Conservation (phyloP, 2,329 filamentous ascomycete species). For the Colletotrichum camelliae region DNA sequence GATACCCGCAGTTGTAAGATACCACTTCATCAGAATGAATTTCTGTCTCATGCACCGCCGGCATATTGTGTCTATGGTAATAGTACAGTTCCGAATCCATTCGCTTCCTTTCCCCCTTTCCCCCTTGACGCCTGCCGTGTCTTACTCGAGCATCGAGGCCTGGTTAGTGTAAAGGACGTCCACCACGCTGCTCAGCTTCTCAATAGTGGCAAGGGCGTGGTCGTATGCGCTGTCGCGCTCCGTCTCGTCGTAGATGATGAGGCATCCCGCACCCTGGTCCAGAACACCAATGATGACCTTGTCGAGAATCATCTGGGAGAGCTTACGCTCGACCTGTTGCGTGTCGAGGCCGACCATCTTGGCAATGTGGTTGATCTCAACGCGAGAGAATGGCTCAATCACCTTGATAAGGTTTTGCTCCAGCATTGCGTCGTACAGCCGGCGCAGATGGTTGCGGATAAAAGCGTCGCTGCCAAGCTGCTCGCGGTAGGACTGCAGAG, state of each 20-base stretch:
- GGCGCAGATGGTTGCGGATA: slow-evolving; percentile 94
- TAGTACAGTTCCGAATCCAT: slow-evolving; percentile 26
- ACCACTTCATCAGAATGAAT: slow-evolving; percentile 23
- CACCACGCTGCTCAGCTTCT: slow-evolving; percentile 96
- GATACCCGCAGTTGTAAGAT: slow-evolving; percentile 14
- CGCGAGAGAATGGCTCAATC: slow-evolving; percentile 96
- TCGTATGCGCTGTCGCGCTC: slow-evolving; percentile 94
- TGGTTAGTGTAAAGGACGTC: slow-evolving; percentile 98
- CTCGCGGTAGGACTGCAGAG: slow-evolving; percentile 87
- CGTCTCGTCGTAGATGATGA: slow-evolving; percentile 97
- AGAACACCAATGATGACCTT: slow-evolving; percentile 98
- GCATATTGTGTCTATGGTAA: slow-evolving; percentile 26
- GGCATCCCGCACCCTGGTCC: slow-evolving; percentile 95
- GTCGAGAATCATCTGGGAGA: slow-evolving; percentile 99
- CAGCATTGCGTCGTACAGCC: slow-evolving; percentile 96
- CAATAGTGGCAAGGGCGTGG: slow-evolving; percentile 90
- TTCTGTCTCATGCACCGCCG: slow-evolving; percentile 20
- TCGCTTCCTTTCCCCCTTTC: slow-evolving; percentile 4
- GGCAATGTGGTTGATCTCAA: slow-evolving; percentile 96
- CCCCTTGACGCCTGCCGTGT: slow-evolving; percentile 10
- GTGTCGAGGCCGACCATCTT: slow-evolving; percentile 98
- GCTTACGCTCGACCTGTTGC: slow-evolving; percentile 95
- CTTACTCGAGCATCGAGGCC: slow-evolving; percentile 89
- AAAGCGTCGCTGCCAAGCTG: slow-evolving; percentile 95
- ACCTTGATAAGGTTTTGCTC: slow-evolving; percentile 99